These are phyloP conservation scores for Citrus hindsii DNA, from an alignment of 345 rosid species.

Conservation along the genomic window DNA sequence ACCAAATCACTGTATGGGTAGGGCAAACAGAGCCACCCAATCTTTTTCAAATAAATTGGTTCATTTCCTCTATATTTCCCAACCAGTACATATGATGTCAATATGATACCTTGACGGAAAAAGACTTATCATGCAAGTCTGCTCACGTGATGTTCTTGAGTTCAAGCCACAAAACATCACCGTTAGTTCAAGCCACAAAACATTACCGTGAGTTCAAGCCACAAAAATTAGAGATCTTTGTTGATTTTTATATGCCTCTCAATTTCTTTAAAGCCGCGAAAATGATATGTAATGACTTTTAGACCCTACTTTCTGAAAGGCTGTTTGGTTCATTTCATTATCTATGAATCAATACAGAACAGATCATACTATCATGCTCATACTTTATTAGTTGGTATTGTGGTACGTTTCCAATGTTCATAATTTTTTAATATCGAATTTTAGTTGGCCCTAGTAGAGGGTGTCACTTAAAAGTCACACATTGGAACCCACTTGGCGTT, in stretches of 20 bases:
- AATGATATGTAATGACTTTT: background rate
- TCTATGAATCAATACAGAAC: too few relatives aligned
- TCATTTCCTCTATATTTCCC: background rate
- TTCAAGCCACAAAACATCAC: conserved; percentile 8
- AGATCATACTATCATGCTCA: too few relatives aligned
- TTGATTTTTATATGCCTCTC: background rate
- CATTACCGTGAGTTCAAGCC: background rate
- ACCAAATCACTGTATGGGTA: too few relatives aligned
- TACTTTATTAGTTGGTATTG: too few relatives aligned
- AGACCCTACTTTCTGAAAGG: background rate
- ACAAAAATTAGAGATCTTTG: conserved; percentile 4
- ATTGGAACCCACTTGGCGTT: too few relatives aligned
- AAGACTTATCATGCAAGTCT: background rate
- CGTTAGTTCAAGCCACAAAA: background rate
- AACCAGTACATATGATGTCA: background rate
- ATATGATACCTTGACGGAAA: conserved; percentile 4
- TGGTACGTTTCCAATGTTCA: too few relatives aligned
- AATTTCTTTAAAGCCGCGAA: background rate
- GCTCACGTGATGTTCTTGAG: conserved; percentile 1
- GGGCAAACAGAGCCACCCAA: background rate
- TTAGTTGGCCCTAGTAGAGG: too few relatives aligned
- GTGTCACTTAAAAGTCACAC: too few relatives aligned
- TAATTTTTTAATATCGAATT: too few relatives aligned
- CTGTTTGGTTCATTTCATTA: background rate
- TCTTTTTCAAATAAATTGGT: conserved; percentile 5